phyloP scores from a whole-genome alignment of 257 asterid genomes.

The Solanum infundibuliforme region DNA sequence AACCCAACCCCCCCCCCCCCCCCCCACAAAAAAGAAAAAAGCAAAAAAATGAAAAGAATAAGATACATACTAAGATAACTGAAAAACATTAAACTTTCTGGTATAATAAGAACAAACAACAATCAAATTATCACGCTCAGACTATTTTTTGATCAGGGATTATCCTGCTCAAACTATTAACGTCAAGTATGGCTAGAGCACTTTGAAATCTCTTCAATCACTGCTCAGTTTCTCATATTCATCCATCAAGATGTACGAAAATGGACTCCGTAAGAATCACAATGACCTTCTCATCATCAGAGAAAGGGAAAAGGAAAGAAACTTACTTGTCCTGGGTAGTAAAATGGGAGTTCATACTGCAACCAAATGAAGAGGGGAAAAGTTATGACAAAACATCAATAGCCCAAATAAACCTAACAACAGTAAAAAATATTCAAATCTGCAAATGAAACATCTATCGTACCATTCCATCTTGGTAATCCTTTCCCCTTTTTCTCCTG shows the following conservation, averaged over 20 bases:
- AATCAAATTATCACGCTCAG: not conserved
- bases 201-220: not conserved
- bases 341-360: constrained; percentile 98
- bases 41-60: not conserved
- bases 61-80: not conserved
- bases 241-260: too few species aligned
- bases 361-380: constrained; percentile 10
- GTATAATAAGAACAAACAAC: not conserved
- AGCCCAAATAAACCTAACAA: not conserved
- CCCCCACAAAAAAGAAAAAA: not conserved
- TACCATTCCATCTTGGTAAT: constrained; percentile 87
- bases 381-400: not conserved
- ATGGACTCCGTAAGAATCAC: too few species aligned
- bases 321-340: constrained; percentile 93
- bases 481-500: constrained; percentile 92
- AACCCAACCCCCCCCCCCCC: too few species aligned
- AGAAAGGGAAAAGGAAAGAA: not conserved
- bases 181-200: not conserved
- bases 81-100: not conserved
- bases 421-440: not conserved
- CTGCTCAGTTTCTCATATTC: not conserved
- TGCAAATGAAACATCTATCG: constrained; percentile 1
- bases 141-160: not conserved
- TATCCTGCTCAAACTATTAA: not conserved
- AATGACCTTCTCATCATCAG: not conserved